Base-by-base conservation (phyloP, 495 filamentous ascomycete genomes). In the Podospora australis region DNA sequence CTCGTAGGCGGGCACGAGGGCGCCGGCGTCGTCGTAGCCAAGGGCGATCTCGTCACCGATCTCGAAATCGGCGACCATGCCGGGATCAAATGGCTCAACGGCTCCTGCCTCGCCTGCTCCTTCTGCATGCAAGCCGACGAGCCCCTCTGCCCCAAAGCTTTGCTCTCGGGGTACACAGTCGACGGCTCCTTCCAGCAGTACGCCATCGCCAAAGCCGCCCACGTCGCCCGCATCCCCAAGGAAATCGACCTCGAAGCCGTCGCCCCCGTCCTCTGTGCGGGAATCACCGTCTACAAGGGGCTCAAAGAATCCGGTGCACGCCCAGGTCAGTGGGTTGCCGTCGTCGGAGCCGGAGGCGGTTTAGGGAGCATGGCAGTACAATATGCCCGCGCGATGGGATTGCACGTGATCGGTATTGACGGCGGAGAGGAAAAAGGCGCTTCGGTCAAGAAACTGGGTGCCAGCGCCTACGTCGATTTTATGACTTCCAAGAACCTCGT, bases 1-100 rank as follows among this genome's bases (percentile, higher is more conserved):
- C 74, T 95, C n/a, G 83, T 96, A 32, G 90, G 90, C 57, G 90
- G 90, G n/a, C 90, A 96, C 69, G 90, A 95, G 69, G 90, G 86
- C 48, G 87, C 90, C 24, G 90, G 90, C 59, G 68, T 90, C 30
- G 86, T 96, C 25, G 89, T 94, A 16, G 87, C 87, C 20, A 75
- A 75, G 46, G 90, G 90, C 51, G 68, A 79, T 6, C 72, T 90
- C 7, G 88, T 88, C 17, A 69, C 76, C 9, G 85, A 87, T 32
- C 67, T 90, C 49, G 67, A 89, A 58, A 73, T 92, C 52, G 89
- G 89, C 54, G 86, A 92, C 57, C 73, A 86, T 59, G 90, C 77
- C 38, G 90, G 89, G 62, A 79, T 95, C 55, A 92, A 94, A 71
- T 96, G 90, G 90, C 70, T 96, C 44, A 92, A 95, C 66, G 86